A percentile compares a stretch with the other conserved stretches of the same genome.
phyloP scores from a whole-genome alignment of 2,329 filamentous ascomycete genomes.

The Aureobasidium sp. region DNA sequence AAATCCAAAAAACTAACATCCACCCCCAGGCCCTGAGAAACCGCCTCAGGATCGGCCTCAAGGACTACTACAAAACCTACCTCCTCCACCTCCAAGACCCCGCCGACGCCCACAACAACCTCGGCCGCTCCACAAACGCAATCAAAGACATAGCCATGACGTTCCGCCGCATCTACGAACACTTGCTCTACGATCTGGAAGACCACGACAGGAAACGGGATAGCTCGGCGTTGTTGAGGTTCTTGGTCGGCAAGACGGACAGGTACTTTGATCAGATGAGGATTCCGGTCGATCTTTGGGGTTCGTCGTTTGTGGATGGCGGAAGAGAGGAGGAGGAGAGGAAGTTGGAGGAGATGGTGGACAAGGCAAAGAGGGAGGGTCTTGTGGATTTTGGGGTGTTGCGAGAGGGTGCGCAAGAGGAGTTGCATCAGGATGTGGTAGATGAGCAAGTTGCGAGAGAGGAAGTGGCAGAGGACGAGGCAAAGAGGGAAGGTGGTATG shows the following conservation, averaged over 20 bases:
- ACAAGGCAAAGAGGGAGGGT: not conserved
- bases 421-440: not conserved
- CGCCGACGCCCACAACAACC: conserved; percentile 50
- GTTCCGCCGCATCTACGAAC: conserved; percentile 16
- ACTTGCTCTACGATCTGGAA: conserved; percentile 13
- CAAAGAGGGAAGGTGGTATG: not conserved
- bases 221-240: conserved; percentile 19
- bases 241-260: conserved; percentile 26
- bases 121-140: conserved; percentile 43
- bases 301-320: no score
- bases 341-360: not conserved
- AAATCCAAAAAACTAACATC: conserved; percentile 23
- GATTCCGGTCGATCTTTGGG: conserved; percentile 20
- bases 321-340: not conserved
- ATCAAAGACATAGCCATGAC: conserved; percentile 46
- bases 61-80: conserved; percentile 28
- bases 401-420: not conserved
- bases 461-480: not conserved
- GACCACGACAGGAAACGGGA: not conserved
- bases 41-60: conserved; percentile 15
- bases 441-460: not conserved
- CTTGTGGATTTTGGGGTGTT: not conserved
- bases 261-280: conserved; percentile 23
- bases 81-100: conserved; percentile 54
- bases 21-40: conserved; percentile 14